phyloP scores from a whole-genome alignment of 257 asterid genomes.

The Solanum corneliomulleri region DNA sequence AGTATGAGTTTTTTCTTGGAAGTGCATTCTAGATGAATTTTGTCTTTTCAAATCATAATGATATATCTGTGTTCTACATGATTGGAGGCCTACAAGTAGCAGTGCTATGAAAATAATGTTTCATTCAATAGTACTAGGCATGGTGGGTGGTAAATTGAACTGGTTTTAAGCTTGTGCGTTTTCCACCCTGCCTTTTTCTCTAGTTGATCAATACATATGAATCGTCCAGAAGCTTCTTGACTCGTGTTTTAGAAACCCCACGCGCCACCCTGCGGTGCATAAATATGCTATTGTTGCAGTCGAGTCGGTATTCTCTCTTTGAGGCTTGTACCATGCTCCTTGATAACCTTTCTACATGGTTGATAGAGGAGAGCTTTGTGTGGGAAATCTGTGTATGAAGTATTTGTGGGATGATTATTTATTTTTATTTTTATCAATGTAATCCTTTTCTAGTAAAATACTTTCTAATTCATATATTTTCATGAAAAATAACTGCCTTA shows the following conservation, averaged over 20 bases:
- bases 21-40: background rate
- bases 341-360: background rate
- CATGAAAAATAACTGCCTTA: background rate
- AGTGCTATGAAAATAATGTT: background rate
- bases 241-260: background rate
- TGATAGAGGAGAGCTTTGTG: background rate
- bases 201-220: background rate
- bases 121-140: background rate
- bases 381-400: background rate
- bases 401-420: background rate
- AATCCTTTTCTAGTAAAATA: background rate
- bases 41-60: background rate
- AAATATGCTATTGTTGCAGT: background rate
- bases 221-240: background rate
- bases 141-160: background rate
- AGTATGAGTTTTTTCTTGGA: background rate
- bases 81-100: background rate
- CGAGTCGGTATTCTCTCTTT: background rate
- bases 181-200: background rate
- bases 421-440: background rate
- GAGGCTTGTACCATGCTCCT: background rate
- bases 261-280: rapidly evolving
- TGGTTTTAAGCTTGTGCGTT: background rate
- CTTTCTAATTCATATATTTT: background rate
- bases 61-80: background rate